Evolutionary conservation across 23 red algal genomes (phyloP), one percentile per base, ranked within the genome.

Genomic region (Gracilariopsis chorda): DNA sequence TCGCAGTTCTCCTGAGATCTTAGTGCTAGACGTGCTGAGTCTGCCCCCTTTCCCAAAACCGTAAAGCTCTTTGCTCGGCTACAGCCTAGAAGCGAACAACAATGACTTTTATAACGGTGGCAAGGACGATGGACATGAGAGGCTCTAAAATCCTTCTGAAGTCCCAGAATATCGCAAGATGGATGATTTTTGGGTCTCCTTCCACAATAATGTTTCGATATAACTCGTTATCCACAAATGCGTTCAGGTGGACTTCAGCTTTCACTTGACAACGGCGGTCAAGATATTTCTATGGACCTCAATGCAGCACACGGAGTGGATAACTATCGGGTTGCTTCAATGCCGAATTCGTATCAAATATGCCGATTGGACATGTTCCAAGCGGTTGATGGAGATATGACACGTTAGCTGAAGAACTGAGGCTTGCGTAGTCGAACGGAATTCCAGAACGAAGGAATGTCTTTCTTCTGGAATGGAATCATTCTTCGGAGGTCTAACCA

Each of bases 391-490:
- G 73, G 2, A 0, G 1, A 6, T 4, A 16, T 25, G 30, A 48
- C 6, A 78, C 3, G 1, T 17, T 52, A 48, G 1, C 45, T 78
- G 40, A 5, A 16, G 4, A 41, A 33, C 1, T 78, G 73, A 43
- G 49, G 73, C 19, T 14, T 27, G 5, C 44, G 40, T 19, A 48
- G 25, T 37, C 49, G 2, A 30, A 40, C 1, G 30, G 27, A 1
- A 24, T 83, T 4, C 52, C 19, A 19, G 78, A 83, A 42, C 52
- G 57, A 45, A 48, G 37, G 2, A 51, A 21, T 10, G 57, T 62
- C 16, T 83, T 83, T 52, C 9, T n/a, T 61, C 78, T 83, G 8
- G 57, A 83, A 12, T 60, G 51, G 57, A 83, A 83, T 24, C 9
- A 64, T 1, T 83, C 62, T 25, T 32, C 36, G 14, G 34, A 19